Conservation (phyloP, 345 rosid species). For the Erysimum cheiranthoides region DNA sequence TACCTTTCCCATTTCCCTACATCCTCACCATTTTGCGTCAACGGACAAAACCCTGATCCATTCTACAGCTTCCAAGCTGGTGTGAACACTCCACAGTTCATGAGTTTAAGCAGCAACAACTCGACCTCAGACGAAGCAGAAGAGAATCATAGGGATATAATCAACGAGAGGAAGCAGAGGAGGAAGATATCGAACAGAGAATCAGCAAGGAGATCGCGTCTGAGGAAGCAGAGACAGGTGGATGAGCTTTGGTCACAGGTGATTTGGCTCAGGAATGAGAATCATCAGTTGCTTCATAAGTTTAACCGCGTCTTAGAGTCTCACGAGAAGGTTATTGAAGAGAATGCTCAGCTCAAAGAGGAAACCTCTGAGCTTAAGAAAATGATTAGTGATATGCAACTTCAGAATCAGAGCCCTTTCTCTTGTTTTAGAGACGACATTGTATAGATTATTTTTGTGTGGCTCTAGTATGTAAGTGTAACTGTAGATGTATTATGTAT, state of each 20-base stretch:
- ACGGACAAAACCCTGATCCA: constrained; percentile 43
- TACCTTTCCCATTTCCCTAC: constrained; percentile 50
- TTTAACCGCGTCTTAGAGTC: constrained; percentile 63
- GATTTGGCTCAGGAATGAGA: constrained; percentile 76
- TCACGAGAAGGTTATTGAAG: constrained; percentile 62
- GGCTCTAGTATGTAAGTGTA: neutral
- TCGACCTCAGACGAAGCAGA: constrained; percentile 88
- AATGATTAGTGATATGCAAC: constrained; percentile 65
- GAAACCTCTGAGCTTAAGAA: constrained; percentile 64
- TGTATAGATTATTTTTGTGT: constrained; percentile 1
- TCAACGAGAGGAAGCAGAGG: constrained; percentile 77
- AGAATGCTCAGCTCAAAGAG: constrained; percentile 76
- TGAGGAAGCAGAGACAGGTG: constrained; percentile 86
- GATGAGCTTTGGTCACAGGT: constrained; percentile 95
- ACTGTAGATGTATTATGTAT: neutral
- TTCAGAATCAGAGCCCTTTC: constrained; percentile 54
- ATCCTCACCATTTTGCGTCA: constrained; percentile 41
- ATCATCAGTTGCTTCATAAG: constrained; percentile 70
- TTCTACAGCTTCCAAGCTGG: constrained; percentile 39
- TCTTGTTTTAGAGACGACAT: constrained; percentile 55
- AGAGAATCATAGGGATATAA: constrained; percentile 58
- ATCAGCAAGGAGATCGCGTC: constrained; percentile 84
- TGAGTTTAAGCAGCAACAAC: constrained; percentile 68
- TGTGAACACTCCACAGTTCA: constrained; percentile 45
- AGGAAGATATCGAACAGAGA: constrained; percentile 89